phyloP scores from a whole-genome alignment of 257 asterid genomes.

The Nicotiana tomentosiformis region DNA sequence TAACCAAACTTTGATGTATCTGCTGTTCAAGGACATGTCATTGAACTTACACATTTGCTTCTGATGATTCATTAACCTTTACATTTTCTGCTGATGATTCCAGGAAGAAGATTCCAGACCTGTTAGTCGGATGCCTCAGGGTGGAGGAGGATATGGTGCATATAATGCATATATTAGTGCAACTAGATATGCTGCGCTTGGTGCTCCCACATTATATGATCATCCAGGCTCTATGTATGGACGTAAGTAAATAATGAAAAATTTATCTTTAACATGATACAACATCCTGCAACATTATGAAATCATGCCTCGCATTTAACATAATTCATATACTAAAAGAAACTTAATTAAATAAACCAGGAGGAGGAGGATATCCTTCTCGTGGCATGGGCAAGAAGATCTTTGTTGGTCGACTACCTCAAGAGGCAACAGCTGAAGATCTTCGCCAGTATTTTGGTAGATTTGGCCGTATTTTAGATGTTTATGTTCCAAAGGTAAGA shows the following conservation, averaged over 20 bases:
- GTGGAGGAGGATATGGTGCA: slow-evolving; percentile 93
- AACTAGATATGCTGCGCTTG: slow-evolving; percentile 95
- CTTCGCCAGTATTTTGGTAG: slow-evolving; percentile 93
- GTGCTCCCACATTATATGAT: slow-evolving; percentile 95
- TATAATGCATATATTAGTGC: slow-evolving; percentile 87
- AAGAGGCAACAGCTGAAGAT: slow-evolving; percentile 92
- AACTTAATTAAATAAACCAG: slow-evolving; percentile 12
- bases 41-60: background rate
- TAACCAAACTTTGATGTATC: background rate
- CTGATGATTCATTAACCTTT: background rate
- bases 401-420: slow-evolving; percentile 98
- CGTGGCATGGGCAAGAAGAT: slow-evolving; percentile 96
- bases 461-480: slow-evolving; percentile 93
- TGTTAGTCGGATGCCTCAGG: slow-evolving; percentile 54
- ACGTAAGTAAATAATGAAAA: slow-evolving; percentile 47
- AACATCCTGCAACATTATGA: background rate
- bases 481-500: slow-evolving; percentile 89
- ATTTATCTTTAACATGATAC: background rate
- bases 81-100: background rate
- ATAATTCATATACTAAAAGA: background rate
- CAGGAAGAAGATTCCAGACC: slow-evolving; percentile 92
- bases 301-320: background rate
- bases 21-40: background rate
- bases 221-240: slow-evolving; percentile 69
- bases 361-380: slow-evolving; percentile 35